These are phyloP conservation scores for Quercus glauca DNA, from an alignment of 306 rosid genomes.

Conservation along the genomic window DNA sequence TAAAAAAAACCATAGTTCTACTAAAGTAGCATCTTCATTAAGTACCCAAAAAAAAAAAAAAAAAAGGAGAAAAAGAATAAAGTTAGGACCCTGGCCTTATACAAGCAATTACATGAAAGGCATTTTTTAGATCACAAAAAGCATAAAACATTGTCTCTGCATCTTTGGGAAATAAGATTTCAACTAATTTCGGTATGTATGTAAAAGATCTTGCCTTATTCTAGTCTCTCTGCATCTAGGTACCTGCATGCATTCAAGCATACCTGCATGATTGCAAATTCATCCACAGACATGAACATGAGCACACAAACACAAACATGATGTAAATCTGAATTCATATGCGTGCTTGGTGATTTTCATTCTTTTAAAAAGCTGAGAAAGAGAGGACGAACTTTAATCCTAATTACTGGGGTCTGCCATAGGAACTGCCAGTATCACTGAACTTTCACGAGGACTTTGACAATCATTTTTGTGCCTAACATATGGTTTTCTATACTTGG, in stretches of 20 bases:
- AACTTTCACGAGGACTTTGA: not conserved
- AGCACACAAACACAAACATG: not conserved
- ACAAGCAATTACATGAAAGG: too few species aligned
- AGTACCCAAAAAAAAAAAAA: too few species aligned
- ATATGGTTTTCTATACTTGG: slow-evolving; percentile 14
- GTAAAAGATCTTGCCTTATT: not conserved
- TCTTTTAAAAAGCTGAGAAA: not conserved
- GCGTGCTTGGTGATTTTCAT: not conserved
- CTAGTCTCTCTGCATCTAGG: not conserved
- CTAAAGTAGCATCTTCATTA: too few species aligned
- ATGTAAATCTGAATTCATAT: not conserved
- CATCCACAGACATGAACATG: not conserved
- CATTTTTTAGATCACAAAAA: too few species aligned
- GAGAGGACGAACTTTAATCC: not conserved
- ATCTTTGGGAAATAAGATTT: not conserved
- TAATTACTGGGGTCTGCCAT: not conserved
- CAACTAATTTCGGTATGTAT: not conserved
- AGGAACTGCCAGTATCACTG: not conserved
- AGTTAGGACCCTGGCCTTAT: too few species aligned
- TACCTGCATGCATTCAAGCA: not conserved
- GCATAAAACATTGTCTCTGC: not conserved
- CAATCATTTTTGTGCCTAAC: slow-evolving; percentile 6
- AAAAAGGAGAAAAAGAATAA: too few species aligned
- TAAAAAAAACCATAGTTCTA: too few species aligned
- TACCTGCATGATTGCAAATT: not conserved